Evolutionary conservation across 768 basidiomycete species (phyloP).

Genomic region (Auricularia sp.): DNA sequence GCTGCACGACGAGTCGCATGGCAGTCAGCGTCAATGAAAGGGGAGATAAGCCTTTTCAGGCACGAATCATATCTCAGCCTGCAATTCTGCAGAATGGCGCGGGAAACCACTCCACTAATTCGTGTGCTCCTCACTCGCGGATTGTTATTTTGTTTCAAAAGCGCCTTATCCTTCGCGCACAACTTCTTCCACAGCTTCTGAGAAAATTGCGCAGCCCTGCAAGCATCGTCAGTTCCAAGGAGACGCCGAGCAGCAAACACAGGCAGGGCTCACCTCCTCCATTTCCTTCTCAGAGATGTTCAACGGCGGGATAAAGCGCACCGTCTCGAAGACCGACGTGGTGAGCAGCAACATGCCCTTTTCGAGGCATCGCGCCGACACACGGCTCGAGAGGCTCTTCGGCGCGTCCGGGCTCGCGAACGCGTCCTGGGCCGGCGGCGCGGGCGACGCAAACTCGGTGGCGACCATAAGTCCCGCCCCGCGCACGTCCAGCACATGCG

Average conservation of each 20-base stretch:
- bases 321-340: conserved; percentile 77
- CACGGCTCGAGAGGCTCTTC: conserved; percentile 51
- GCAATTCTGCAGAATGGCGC: too few relatives aligned
- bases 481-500: conserved; percentile 73
- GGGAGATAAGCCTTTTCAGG: too few relatives aligned
- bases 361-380: conserved; percentile 73
- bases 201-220: conserved; percentile 50
- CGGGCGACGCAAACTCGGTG: conserved; percentile 62
- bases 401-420: conserved; percentile 24
- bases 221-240: neutral
- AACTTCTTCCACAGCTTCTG: conserved; percentile 57
- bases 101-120: too few relatives aligned
- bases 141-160: neutral
- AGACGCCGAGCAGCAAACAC: neutral
- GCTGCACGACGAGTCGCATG: too few relatives aligned
- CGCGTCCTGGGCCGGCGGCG: conserved; percentile 3
- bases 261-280: conserved; percentile 25
- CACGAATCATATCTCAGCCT: too few relatives aligned
- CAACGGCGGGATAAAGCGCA: conserved; percentile 89
- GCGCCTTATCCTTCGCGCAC: conserved; percentile 8
- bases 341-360: conserved; percentile 82
- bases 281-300: conserved; percentile 72
- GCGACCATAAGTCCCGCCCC: conserved; percentile 86
- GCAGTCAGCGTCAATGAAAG: too few relatives aligned
- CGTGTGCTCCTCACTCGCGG: too few relatives aligned